Base-by-base conservation (phyloP, 1,284 basidiomycete genomes). In the Vanrija sp. region DNA sequence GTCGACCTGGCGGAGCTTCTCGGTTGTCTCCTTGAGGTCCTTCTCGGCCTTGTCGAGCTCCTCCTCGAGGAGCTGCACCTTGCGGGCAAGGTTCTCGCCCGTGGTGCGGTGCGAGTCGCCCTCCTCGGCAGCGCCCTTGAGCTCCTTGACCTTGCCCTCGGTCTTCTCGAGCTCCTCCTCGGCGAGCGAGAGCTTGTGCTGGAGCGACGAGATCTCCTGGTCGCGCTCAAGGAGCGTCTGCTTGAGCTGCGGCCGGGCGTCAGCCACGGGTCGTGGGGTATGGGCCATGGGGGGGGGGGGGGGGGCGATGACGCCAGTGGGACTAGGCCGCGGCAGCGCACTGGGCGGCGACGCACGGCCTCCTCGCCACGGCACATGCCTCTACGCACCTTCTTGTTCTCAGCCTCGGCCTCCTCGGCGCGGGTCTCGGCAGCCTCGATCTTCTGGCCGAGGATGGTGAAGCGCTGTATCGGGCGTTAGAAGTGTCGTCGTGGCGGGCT, bases 1-100 rank as follows among this genome's bases (percentile, higher is more conserved):
- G 75, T 99, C 96, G 54, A 95, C 91, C 75, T 97, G 92, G 64
- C 96, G 84, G 66, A 99, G 82, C 95, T 95, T 97, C 78, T 98
- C 96, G 27, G 89, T 88, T 2, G 91, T 93, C 72, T 98, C 95
- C 78, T 95, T 94, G 62, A 93, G 81, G 73, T 94, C 95, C 85
- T 93, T 95, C 81, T 99, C 96, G 20, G 94, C 87, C 49, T 84
- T 83, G 72, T 98, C 96, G 19, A 98, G 83, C 78, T 99, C 95
- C 70, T 92, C 89, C 78, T 98, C 96, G 31, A 99, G 81, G 19
- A 98, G 79, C 67, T 88, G 85, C 25, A 98, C 84, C 82, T 98
- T 98, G 67, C 95, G 81, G 51, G 75, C 72, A 49, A 98, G 80
- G 53, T 79, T 82, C 66, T 97, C 94, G 58, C 83, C 88, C 38